Base-by-base conservation (phyloP, 441 rosid genomes). In the Aquilaria agallochum region DNA sequence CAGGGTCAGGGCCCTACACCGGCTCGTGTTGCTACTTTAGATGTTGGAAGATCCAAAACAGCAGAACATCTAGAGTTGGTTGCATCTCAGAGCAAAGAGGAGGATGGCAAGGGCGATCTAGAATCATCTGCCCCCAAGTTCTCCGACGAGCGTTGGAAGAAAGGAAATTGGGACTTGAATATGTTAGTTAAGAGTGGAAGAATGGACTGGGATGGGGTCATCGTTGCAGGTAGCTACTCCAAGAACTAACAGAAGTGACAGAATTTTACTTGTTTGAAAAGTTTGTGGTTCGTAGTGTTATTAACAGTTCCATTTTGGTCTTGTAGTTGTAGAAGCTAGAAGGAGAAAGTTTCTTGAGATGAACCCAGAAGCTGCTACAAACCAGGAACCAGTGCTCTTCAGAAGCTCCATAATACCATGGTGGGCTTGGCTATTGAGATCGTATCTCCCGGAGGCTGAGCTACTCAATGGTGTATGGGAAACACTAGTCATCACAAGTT, bases 371-470 rank as follows among this genome's bases (percentile, higher is more conserved):
- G 69, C 72, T 53, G 61, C 78, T 2, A 72, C 71, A 8, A 82
- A 80, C 49, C 72, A 77, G 63, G 85, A 82, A 53, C 82, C 82
- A 9, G 88, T 82, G 48, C 60, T 78, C 55, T 78, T 84, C 49
- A 67, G 80, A 70, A 82, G 80, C 76, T 77, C 82, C 14, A 73
- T 82, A 36, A 73, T 80, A 50, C 86, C 88, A 15, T 78, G 85
- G 86, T 76, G 85, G 86, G 85, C 84, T 46, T 83, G 81, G 92
- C 68, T 83, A 32, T 64, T 52, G 55, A 62, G 71, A 53, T 81
- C 82, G 8, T 74, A 79, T 58, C 87, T 79, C 32, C 85, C 87
- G 0, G 73, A 81, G 44, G 87, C 92, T 6, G 85, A 81, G 73
- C 74, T 79, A 57, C 66, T 79, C 49, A 79, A 76, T 54, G 87